phyloP scores from a whole-genome alignment of 2,329 filamentous ascomycete genomes.

The Aspergillus japonicus region DNA sequence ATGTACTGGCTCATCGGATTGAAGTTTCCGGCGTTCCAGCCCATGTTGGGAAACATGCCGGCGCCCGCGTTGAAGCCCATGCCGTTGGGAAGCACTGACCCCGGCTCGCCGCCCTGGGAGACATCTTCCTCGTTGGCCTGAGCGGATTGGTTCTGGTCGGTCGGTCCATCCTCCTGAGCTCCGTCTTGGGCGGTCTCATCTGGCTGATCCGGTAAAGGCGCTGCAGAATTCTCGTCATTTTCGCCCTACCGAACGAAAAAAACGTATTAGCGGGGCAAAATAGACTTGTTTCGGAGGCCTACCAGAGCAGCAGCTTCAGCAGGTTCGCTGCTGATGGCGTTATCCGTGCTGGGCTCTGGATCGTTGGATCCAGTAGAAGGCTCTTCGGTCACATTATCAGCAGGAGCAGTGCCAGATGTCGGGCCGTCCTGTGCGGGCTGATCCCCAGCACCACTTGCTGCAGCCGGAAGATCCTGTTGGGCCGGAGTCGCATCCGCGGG shows the following conservation, averaged over 20 bases:
- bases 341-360: slow-evolving; percentile 9
- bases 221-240: slow-evolving; percentile 9
- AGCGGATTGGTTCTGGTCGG: slow-evolving; percentile 9
- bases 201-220: slow-evolving; percentile 10
- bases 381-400: slow-evolving; percentile 17
- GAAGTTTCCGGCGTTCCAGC: slow-evolving; percentile 60
- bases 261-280: background rate
- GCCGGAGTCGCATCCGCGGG: slow-evolving; percentile 21
- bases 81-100: slow-evolving; percentile 23
- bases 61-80: slow-evolving; percentile 47
- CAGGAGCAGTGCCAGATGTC: slow-evolving; percentile 10
- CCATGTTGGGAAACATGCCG: slow-evolving; percentile 58
- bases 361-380: slow-evolving; percentile 10
- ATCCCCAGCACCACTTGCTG: slow-evolving; percentile 22
- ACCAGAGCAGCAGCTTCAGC: slow-evolving; percentile 20
- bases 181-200: slow-evolving; percentile 13
- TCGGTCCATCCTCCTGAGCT: slow-evolving; percentile 16
- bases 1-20: slow-evolving; percentile 70
- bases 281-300: background rate
- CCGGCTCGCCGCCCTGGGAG: slow-evolving; percentile 10
- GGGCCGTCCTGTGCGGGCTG: slow-evolving; percentile 6
- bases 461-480: slow-evolving; percentile 15
- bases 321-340: slow-evolving; percentile 6
- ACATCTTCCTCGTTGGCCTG: slow-evolving; percentile 19
- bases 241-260: slow-evolving; percentile 18